Base-by-base conservation (phyloP, 2,329 filamentous ascomycete genomes). In the Penicillium nordicum region DNA sequence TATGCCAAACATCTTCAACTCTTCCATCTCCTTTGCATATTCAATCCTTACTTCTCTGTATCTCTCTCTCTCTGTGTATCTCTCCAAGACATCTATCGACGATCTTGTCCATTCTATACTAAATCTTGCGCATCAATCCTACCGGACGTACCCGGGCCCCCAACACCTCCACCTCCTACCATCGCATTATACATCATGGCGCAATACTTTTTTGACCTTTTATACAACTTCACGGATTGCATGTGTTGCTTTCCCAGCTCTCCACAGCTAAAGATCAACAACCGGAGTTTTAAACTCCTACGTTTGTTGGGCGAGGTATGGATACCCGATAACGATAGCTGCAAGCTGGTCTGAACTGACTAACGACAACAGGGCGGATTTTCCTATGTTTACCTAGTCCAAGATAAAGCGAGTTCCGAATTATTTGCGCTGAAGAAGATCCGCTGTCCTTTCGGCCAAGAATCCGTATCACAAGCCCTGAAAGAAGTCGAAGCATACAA, bases 381-480 rank as follows among this genome's bases (percentile, higher is more conserved):
- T 81, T 96, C 92, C 63, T 99, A 97, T 76, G 94, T 99, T 67
- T 99, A 99, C 78, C 89, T 99, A 57, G 94, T 99, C 58, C 90
- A 97, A 80, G 92, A 97, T 74, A 93, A 89, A 46, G 81, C 85
- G 53, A 88, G 86, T 50, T 89, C 90, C 57, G 86, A 93, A 67
- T 84, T 96, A 45, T 93, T 96, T 74, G 94, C 94, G 18, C 86
- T 97, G 60, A 99, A 99, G 78, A 99, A 99, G 83, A 99, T 99
- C 75, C 88, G 93, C 72, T 99, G 94, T 80, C 93, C 94, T 5
- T 97, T 99, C 70, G 94, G 94, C 64, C 89, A 94, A 75, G 94
- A 99, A 80, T 96, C 91, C 27, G 93, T 99, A 57, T 87, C 91
- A 64, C 91, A 90, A 73, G 94, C 94, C 50, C 88, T 97, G 82